These are phyloP conservation scores for Backusella sp. DNA, from an alignment of 192 early-diverging fungal genomes.

Conservation along the genomic window DNA sequence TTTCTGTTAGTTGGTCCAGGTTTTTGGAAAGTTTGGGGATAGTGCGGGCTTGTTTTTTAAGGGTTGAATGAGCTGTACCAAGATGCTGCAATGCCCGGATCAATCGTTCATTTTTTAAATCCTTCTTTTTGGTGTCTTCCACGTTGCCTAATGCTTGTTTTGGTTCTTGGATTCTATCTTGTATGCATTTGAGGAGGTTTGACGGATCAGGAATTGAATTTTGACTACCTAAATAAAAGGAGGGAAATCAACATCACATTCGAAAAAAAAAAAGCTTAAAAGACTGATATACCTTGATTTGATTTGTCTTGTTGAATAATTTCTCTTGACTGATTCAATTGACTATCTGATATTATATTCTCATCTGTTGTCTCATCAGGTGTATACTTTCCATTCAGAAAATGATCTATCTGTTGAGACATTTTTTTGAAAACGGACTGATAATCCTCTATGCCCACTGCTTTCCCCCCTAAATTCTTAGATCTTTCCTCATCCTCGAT, in stretches of 20 bases:
- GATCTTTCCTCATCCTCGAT: background rate
- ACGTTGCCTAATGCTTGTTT: background rate
- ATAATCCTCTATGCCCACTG: background rate
- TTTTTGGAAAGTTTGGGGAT: background rate
- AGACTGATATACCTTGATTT: background rate
- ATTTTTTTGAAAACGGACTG: constrained; percentile 1
- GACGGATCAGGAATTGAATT: background rate
- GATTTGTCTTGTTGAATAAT: background rate
- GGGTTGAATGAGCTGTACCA: background rate
- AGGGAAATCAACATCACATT: background rate
- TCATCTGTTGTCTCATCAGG: background rate
- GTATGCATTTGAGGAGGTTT: background rate
- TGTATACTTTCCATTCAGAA: background rate
- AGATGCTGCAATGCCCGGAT: background rate
- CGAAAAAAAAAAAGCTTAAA: background rate
- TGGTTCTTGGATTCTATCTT: background rate
- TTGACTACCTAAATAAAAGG: background rate
- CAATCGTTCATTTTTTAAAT: background rate
- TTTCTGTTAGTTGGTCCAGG: background rate
- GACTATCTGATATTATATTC: background rate
- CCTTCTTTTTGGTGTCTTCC: background rate
- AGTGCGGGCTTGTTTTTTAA: background rate
- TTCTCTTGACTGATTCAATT: background rate
- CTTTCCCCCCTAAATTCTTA: background rate
- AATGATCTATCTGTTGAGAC: background rate